Conservation (phyloP, 192 early-diverging fungal genomes). For the Spinellus fusiger region DNA sequence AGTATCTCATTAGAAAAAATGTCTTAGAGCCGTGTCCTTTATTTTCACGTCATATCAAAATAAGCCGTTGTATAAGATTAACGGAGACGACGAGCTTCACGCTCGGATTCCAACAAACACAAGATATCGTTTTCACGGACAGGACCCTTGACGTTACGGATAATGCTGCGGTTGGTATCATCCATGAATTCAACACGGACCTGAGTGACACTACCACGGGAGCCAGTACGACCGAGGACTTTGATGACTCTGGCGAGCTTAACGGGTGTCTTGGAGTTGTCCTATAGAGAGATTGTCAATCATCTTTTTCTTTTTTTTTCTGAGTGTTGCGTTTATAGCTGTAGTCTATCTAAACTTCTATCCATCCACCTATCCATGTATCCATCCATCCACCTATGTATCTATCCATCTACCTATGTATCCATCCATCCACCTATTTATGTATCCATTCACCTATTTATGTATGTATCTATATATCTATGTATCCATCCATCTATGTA, state of each 20-base stretch:
- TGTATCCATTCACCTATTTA: conserved; percentile 14
- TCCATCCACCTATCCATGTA: neutral
- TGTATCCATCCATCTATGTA: no score
- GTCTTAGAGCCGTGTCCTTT: no score
- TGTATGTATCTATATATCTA: no score
- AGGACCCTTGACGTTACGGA: conserved; percentile 99
- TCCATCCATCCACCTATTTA: conserved; percentile 18
- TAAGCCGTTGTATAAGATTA: no score
- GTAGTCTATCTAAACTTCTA: neutral
- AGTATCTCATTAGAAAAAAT: no score
- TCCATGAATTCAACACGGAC: conserved; percentile 99
- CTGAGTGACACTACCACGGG: conserved; percentile 99
- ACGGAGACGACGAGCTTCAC: conserved; percentile 98
- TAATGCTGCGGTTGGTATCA: conserved; percentile 92
- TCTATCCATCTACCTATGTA: neutral
- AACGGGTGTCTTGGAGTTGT: conserved; percentile 48
- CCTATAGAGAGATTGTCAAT: conserved; percentile 10
- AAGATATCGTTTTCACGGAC: conserved; percentile 96
- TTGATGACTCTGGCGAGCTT: conserved; percentile 96
- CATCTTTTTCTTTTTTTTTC: neutral
- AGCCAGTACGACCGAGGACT: conserved; percentile 98
- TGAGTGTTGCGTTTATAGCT: neutral
- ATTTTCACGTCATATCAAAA: no score
- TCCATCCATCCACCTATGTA: no score
- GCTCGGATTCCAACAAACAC: conserved; percentile 97